Evolutionary conservation across 1,139 yeast genomes (phyloP).

Genomic region (Geotrichum klebahnii): DNA sequence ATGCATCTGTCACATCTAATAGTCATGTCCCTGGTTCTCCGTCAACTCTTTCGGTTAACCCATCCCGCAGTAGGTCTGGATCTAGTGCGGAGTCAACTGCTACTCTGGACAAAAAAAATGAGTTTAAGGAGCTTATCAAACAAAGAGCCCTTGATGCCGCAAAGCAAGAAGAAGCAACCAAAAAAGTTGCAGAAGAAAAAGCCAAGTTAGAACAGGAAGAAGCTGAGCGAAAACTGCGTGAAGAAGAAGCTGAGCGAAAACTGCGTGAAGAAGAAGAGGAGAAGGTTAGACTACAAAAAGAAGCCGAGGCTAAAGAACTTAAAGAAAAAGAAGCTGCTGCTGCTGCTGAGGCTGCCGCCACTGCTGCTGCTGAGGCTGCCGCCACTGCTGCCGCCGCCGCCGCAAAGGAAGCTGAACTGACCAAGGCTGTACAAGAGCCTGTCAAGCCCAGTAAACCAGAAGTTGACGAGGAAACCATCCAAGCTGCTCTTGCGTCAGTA

Average conservation of each 20-base stretch:
- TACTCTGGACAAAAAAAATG: slow-evolving; percentile 24
- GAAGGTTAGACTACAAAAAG: slow-evolving; percentile 7
- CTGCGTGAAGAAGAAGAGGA: slow-evolving; percentile 15
- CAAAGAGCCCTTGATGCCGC: slow-evolving; percentile 26
- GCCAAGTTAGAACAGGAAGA: slow-evolving; percentile 26
- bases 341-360: too few species aligned
- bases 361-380: too few species aligned
- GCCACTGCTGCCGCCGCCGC: too few species aligned
- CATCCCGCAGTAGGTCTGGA: slow-evolving; percentile 25
- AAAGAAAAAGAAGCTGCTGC: too few species aligned
- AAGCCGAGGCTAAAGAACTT: slow-evolving; percentile 14
- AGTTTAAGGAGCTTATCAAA: slow-evolving; percentile 31
- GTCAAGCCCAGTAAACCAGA: too few species aligned
- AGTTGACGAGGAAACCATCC: slow-evolving; percentile 25
- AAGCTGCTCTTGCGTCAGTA: slow-evolving; percentile 27
- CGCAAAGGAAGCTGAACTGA: too few species aligned
- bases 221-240: slow-evolving; percentile 23
- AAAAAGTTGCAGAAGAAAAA: slow-evolving; percentile 26
- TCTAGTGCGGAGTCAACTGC: slow-evolving; percentile 24
- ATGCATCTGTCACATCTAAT: slow-evolving; percentile 11
- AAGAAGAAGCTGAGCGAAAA: slow-evolving; percentile 20
- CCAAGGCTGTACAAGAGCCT: too few species aligned
- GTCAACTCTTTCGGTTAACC: slow-evolving; percentile 20
- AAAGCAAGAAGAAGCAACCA: slow-evolving; percentile 27
- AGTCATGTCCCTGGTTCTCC: slow-evolving; percentile 23